Evolutionary conservation across 306 rosid genomes (phyloP).

Genomic region (Cucurbita moschata): DNA sequence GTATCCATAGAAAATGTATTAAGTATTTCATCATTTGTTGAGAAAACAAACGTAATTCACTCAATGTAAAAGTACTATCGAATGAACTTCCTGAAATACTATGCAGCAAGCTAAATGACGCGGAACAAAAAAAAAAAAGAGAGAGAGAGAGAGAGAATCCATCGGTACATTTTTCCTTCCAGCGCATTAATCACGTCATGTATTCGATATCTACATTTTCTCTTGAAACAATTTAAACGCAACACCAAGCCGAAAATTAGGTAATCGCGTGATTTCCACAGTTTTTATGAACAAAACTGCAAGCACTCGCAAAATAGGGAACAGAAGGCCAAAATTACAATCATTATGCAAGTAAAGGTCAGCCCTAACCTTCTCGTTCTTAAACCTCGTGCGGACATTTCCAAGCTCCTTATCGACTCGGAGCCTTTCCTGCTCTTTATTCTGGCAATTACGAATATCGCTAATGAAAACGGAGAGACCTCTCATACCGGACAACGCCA

Average conservation of each 20-base stretch:
- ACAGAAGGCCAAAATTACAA: neutral
- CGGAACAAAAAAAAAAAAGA: too few species aligned
- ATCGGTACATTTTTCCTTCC: too few species aligned
- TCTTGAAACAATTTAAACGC: neutral
- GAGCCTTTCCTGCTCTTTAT: conserved; percentile 92
- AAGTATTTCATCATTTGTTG: neutral
- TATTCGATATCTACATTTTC: neutral
- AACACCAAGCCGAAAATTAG: neutral
- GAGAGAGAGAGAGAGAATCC: too few species aligned
- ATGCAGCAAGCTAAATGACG: neutral
- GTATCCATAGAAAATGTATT: neutral
- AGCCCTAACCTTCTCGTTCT: conserved; percentile 90
- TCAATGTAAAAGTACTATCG: neutral
- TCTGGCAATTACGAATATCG: conserved; percentile 91
- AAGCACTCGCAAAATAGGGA: neutral
- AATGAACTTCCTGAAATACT: neutral
- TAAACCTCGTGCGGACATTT: conserved; percentile 93
- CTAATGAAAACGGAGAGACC: conserved; percentile 97
- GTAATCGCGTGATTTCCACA: neutral
- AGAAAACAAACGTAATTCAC: neutral
- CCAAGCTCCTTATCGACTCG: conserved; percentile 99
- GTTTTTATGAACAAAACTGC: conserved; percentile 2
- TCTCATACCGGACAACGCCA: conserved; percentile 98
- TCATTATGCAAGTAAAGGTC: neutral
- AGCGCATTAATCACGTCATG: neutral